Base-by-base conservation (phyloP, 148 eudicot genomes). In the Chenopodium quinoa region DNA sequence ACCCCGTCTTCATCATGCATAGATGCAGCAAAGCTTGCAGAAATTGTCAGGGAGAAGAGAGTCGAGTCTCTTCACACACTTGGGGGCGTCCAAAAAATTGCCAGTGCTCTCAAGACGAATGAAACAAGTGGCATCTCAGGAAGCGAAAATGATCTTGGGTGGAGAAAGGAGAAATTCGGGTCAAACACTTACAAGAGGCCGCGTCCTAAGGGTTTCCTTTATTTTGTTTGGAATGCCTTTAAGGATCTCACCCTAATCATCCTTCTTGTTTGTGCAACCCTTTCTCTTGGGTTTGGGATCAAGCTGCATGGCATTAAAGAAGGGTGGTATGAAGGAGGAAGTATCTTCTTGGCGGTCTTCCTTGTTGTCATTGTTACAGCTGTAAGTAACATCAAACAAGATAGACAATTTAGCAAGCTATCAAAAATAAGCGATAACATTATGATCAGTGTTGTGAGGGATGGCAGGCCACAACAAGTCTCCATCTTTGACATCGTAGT, bases 301-400 rank as follows among this genome's bases (percentile, higher is more conserved):
- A 92, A 89, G 83, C 85, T 89, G 70, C 82, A 94, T 52, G 98
- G 98, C 1, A 20, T 68, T 0, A 32, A 86, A 80, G 93, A 94
- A 82, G 98, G 98, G 14, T 94, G 98, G 98, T 94, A 94, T 32
- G 98, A 94, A 71, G 98, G 98, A 5, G 94, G 98, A 48, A 94
- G 97, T 78, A 94, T 94, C 73, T 86, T 91, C 73, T 72, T 92
- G 4, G 98, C 97, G 0, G 92, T 94, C 14, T 89, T 90, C 65
- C 88, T 92, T 1, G 98, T 94, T 34, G 88, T 94, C 9, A 77
- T 86, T 64, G 94, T 94, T 13, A 88, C 98, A 23, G 93, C 94
- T 23, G 70, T 86, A 4, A 92, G 98, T 66, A 92, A 94, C 87
- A 84, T 92, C 80, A 87, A 90, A 81, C 98, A 94, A 82, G 94